Base-by-base conservation (phyloP, 2,329 filamentous ascomycete species). In the Aquanectria penicillioides region DNA sequence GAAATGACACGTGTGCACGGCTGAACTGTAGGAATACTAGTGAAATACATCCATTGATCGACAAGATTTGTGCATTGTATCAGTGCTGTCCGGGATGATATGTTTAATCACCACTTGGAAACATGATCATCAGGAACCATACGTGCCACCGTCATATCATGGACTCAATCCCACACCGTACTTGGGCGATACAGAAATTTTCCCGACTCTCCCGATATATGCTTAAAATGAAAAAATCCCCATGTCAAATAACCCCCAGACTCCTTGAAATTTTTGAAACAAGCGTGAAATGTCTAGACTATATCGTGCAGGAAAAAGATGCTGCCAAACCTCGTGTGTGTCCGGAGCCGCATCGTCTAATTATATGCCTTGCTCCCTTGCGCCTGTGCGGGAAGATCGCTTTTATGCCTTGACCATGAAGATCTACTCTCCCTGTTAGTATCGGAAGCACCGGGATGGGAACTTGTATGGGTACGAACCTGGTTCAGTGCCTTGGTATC, bases 401-500 rank as follows among this genome's bases (percentile, higher is more conserved):
- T 26, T 57, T 36, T 69, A 77, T 55, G 75, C 67, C 59, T 90
- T 90, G 57, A 90, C 82, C 88, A 90, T 90, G 66, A 90, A 88
- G 70, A 91, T 91, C 86, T 88, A 62, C 12, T 3, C n/a, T n/a
- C 34, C 26, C 12, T n/a, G 38, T 64, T 53, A 68, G 57, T 12
- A 38, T 29, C 18, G 26, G 10, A 15, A 17, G 15, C 33, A 10
- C 37, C 9, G 15, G 3, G 5, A 28, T 34, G 22, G 31, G 11
- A 29, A 5, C 8, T 7, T 23, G 13, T 31, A 12, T 78, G 73
- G 78, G 92, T 26, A 64, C 80, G 75, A 78, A 94, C 91, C 87
- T 97, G 93, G 74, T 94, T 94, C 71, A 98, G 77, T 12, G 93
- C 92, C 71, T 90, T 88, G 44, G 89, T 84, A 74, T 97, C 91